Evolutionary conservation across 495 filamentous ascomycete genomes (phyloP).

Genomic region (Tricharina praecox): DNA sequence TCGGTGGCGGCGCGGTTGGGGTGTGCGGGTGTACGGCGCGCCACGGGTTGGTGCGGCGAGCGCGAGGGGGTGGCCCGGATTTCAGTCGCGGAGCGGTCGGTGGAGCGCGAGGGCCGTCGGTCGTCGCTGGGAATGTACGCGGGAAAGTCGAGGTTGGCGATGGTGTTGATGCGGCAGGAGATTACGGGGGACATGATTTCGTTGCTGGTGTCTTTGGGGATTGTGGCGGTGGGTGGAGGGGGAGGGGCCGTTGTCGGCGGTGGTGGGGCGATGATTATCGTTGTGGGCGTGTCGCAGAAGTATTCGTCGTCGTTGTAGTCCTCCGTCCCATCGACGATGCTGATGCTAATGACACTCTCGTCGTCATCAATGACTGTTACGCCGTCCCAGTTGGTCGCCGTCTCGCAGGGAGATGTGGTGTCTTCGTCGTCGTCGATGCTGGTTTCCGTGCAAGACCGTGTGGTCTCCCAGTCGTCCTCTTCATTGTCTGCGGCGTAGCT

Average conservation of each 20-base stretch:
- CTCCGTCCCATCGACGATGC: too few species aligned
- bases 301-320: neutral
- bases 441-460: conserved; percentile 1
- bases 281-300: neutral
- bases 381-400: neutral
- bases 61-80: neutral
- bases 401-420: neutral
- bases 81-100: neutral
- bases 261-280: too few species aligned
- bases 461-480: neutral
- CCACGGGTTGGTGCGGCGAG: neutral
- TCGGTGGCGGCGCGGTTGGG: neutral
- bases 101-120: neutral
- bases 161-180: conserved; percentile 1
- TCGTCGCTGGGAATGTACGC: neutral
- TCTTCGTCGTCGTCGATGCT: neutral
- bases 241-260: too few species aligned
- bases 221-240: too few species aligned
- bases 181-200: neutral
- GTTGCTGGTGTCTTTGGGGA: too few species aligned
- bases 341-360: neutral
- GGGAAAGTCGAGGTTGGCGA: neutral
- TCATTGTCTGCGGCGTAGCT: neutral
- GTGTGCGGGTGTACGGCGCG: neutral
- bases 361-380: conserved; percentile 3